A percentile compares a stretch with the other conserved stretches of the same genome.
Evolutionary conservation across 2,329 filamentous ascomycete genomes (phyloP).

Genomic region (Xylaria sp.): DNA sequence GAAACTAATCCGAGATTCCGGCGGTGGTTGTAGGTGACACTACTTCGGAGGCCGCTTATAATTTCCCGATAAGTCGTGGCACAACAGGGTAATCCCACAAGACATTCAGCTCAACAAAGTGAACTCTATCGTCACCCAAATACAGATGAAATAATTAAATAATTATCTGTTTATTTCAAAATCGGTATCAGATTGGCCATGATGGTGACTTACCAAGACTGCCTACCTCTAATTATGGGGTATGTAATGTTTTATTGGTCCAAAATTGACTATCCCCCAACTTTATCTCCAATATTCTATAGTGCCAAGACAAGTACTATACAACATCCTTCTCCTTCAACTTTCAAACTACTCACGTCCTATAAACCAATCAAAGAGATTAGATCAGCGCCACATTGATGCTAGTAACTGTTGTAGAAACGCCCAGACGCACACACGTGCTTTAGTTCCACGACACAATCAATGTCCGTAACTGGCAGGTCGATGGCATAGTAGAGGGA

Average conservation of each 20-base stretch:
- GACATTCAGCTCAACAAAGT: neutral
- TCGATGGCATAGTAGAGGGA: constrained; percentile 3
- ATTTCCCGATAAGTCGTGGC: neutral
- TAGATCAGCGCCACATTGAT: neutral
- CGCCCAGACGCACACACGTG: neutral
- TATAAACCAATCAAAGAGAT: neutral
- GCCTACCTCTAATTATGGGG: too few relatives aligned
- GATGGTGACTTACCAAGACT: neutral
- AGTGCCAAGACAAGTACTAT: too few relatives aligned
- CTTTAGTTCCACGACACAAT: neutral
- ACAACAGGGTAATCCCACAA: neutral
- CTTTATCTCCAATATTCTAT: neutral
- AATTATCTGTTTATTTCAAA: neutral
- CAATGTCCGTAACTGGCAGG: neutral
- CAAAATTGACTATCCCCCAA: neutral
- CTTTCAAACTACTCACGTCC: neutral
- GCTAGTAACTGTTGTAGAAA: neutral
- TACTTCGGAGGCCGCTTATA: neutral
- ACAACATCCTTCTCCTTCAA: neutral
- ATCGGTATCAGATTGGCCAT: neutral
- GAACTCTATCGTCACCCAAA: neutral
- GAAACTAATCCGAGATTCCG: constrained; percentile 2
- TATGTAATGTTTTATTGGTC: neutral
- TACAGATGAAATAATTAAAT: neutral
- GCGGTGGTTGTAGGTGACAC: neutral